Evolutionary conservation across 805 yeast genomes (phyloP), one percentile per base, ranked within the genome.

Genomic region (Teunomyces cretensis): DNA sequence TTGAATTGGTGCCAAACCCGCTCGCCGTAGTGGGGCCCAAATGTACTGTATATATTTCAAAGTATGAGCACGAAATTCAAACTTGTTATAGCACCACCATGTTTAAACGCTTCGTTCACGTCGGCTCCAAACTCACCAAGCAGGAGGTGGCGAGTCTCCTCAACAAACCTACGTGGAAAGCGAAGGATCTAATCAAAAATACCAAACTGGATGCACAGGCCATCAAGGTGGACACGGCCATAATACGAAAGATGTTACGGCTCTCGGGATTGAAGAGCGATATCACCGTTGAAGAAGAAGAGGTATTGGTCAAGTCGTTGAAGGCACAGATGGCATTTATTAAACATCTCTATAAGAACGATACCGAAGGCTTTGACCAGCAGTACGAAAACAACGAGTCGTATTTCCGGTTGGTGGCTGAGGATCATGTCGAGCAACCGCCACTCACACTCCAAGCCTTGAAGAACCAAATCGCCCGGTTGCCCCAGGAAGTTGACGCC

Each of bases 261-360:
- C 56, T 81, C 15, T 75, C 85, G 0, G 86, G 86, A 0, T 51
- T 82, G 4, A 68, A 74, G 2, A 52, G 62, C 8, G 47, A 53
- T 6, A 44, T 67, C 9, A 22, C 61, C 3, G 42, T 43, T 0
- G 56, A 54, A 2, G 67, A 72, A 30, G 60, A 68, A 16, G 46
- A 49, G 2, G 53, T 52, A 24, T 60, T 76, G 33, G 60, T 64
- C 11, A 36, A 45, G 0, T 67, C 72, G 1, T 55, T 81, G 39
- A 64, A 65, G 31, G 72, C 72, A 13, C 86, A 82, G 49, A 63
- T 81, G 17, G 58, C 62, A n/a, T 78, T 82, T 48, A 68, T 81
- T 14, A 61, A 74, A 43, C 72, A 74, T 37, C 59, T 82, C 38
- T 74, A 74, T 42, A 48, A 45, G 16, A 50, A 47, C 15, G 46